Base-by-base conservation (phyloP, 1,139 yeast genomes). In the Yamadazyma dushanensis region DNA sequence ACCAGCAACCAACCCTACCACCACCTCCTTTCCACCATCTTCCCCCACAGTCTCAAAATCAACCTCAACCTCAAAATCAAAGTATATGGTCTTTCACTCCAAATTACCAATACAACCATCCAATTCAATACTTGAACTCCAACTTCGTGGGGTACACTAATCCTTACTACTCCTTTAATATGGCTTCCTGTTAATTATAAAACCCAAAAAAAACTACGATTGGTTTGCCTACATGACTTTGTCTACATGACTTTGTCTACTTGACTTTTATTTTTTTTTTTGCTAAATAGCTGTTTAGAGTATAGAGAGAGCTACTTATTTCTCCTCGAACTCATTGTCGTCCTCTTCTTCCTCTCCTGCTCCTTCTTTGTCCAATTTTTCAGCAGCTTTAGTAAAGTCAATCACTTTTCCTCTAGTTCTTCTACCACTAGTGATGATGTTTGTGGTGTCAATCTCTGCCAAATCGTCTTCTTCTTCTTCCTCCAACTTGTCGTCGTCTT, bases 381-480 rank as follows among this genome's bases (percentile, higher is more conserved):
- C 85, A 19, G 89, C 87, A n/a, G 95, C 90, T 61, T 86, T 83
- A 43, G 79, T 73, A 60, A 84, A 90, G 61, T 90, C 97, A 51
- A 90, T 83, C 22, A 83, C 84, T 57, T 83, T 85, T 15, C 96
- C 95, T 50, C 96, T 78, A 9, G 96, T 88, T 68, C 97, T 84
- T 61, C 96, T 77, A 10, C 96, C 96, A 18, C 80, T 69, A 17
- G 84, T 72, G 45, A 89, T 86, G 56, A 89, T 89, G 60, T 90
- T 90, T 32, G 90, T 68, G 28, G 83, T 73, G 55, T 89, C 96
- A 50, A 90, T 87, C 59, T 86, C 96, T 13, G 77, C 77, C 50
- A 88, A 70, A 50, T 84, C 94, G 51, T 87, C 95, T 29, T 86
- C 95, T 26, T 81, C 94, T 25, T 70, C 78, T 16, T 72, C 78